These are phyloP conservation scores for Aureobasidium namibiae DNA, from an alignment of 2,329 filamentous ascomycete species.

Conservation along the genomic window DNA sequence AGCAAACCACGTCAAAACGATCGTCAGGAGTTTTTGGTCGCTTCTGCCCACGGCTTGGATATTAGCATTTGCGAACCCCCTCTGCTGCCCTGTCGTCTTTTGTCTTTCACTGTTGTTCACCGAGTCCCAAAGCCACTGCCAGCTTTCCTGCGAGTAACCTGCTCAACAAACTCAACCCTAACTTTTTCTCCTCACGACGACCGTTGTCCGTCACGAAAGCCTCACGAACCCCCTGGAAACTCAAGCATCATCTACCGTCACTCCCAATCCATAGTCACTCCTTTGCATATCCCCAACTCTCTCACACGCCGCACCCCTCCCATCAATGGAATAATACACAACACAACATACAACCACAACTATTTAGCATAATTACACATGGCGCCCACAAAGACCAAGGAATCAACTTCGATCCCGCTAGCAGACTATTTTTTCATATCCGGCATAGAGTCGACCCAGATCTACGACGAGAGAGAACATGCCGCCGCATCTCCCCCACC, in stretches of 20 bases:
- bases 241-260: background rate
- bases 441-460: slow-evolving; percentile 44
- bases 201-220: slow-evolving; percentile 8
- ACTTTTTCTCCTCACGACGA: slow-evolving; percentile 7
- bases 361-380: slow-evolving; percentile 9
- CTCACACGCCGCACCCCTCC: background rate
- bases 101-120: background rate
- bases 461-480: slow-evolving; percentile 39
- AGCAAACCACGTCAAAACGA: background rate
- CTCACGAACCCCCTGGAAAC: background rate
- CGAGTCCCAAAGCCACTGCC: background rate
- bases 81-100: background rate
- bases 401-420: slow-evolving; percentile 40
- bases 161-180: background rate
- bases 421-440: slow-evolving; percentile 61
- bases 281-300: background rate
- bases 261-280: slow-evolving; percentile 1
- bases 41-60: background rate
- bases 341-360: background rate
- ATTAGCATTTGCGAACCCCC: background rate
- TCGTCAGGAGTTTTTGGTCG: background rate
- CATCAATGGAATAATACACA: slow-evolving; percentile 9
- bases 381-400: slow-evolving; percentile 13
- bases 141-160: background rate
- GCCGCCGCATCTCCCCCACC: slow-evolving; percentile 18